Percentiles rank a stretch among this genome's conserved stretches.
These are phyloP conservation scores for Ruellia speciosa DNA, from an alignment of 305 asterid genomes.

Conservation along the genomic window DNA sequence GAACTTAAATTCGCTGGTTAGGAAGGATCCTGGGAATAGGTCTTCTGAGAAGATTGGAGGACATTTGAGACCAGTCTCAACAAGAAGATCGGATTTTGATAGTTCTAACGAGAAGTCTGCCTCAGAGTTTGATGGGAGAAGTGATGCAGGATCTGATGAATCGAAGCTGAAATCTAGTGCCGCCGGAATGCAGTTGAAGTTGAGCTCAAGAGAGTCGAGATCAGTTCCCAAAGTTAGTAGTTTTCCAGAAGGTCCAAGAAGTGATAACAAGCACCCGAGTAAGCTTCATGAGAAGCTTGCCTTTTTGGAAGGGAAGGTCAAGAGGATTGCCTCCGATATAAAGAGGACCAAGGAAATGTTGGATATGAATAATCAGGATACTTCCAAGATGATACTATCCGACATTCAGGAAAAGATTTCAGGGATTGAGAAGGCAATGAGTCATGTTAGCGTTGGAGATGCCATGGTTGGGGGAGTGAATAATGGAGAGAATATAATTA, in stretches of 20 bases:
- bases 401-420: conserved; percentile 85
- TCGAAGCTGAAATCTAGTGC: neutral
- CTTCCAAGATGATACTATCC: conserved; percentile 69
- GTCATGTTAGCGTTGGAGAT: conserved; percentile 37
- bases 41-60: neutral
- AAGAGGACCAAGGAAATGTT: conserved; percentile 81
- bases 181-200: neutral
- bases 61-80: neutral
- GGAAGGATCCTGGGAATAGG: neutral
- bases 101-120: neutral
- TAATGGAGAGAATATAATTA: conserved; percentile 25
- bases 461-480: conserved; percentile 22
- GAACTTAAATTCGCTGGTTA: neutral
- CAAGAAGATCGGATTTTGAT: neutral
- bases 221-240: neutral
- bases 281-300: conserved; percentile 91
- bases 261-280: conserved; percentile 44
- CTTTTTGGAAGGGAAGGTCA: conserved; percentile 85
- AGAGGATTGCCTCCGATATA: conserved; percentile 81
- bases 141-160: neutral
- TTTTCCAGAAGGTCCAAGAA: conserved; percentile 12
- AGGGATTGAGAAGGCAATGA: conserved; percentile 87
- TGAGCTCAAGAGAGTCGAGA: neutral
- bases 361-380: conserved; percentile 67
- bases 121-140: neutral